phyloP scores from a whole-genome alignment of 108 stramenopile genomes.

The Hondaea fermentalgiana region DNA sequence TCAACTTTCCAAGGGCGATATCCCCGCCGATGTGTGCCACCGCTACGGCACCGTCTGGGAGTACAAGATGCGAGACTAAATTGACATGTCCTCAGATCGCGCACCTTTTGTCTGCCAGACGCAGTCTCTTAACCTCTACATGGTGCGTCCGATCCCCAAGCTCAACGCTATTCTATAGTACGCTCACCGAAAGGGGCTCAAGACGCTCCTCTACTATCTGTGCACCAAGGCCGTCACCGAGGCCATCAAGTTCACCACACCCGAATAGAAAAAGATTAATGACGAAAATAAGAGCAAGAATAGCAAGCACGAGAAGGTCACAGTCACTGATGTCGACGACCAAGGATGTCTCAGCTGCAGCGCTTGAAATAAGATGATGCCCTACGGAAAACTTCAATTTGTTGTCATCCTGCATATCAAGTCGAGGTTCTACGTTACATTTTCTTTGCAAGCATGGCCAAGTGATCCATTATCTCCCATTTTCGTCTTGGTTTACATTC shows the following conservation, averaged over 20 bases:
- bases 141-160: neutral
- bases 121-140: conserved; percentile 49
- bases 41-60: neutral
- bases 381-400: too few species aligned
- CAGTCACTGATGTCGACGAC: neutral
- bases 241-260: neutral
- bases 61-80: neutral
- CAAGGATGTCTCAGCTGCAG: too few species aligned
- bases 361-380: too few species aligned
- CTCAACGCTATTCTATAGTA: neutral
- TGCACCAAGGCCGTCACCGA: neutral
- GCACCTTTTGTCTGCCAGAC: conserved; percentile 54
- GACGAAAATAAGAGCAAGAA: neutral
- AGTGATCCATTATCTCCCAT: too few species aligned
- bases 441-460: too few species aligned
- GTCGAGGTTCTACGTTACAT: too few species aligned
- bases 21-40: neutral
- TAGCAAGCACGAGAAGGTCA: neutral
- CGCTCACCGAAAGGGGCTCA: conserved; percentile 49
- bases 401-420: too few species aligned
- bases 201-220: conserved; percentile 39
- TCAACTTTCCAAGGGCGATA: neutral
- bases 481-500: too few species aligned
- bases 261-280: neutral
- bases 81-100: conserved; percentile 45